Evolutionary conservation across 495 filamentous ascomycete species (phyloP).

Genomic region (Halenospora varia): DNA sequence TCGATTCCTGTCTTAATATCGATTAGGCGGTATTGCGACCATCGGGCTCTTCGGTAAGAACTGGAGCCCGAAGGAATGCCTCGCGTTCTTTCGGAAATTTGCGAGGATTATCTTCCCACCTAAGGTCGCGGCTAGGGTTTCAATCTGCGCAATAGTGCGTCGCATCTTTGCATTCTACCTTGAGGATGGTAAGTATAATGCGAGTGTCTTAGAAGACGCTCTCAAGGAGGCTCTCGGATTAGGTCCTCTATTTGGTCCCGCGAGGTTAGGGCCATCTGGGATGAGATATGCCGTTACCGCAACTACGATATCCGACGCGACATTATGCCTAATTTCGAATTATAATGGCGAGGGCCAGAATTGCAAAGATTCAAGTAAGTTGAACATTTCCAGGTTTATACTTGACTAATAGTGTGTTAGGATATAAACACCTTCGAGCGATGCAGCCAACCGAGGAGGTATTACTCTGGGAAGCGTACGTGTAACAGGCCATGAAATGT

Average conservation of each 20-base stretch:
- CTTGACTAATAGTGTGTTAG: slow-evolving; percentile 8
- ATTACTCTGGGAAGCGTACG: slow-evolving; percentile 16
- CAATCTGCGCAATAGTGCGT: slow-evolving; percentile 6
- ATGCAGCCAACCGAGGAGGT: slow-evolving; percentile 5
- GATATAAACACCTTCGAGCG: slow-evolving; percentile 18
- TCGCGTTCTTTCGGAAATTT: slow-evolving; percentile 16
- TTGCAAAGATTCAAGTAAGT: slow-evolving; percentile 10
- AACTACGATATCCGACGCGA: slow-evolving; percentile 22
- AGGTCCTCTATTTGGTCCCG: slow-evolving; percentile 9
- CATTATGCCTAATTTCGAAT: slow-evolving; percentile 16
- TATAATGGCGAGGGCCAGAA: slow-evolving; percentile 14
- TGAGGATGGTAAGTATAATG: slow-evolving; percentile 16
- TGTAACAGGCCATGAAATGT: not conserved
- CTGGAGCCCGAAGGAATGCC: slow-evolving; percentile 17
- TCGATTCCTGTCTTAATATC: not conserved
- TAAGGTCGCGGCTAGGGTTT: not conserved
- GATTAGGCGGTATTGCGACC: slow-evolving; percentile 10
- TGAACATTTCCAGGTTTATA: not conserved
- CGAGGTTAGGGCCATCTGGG: slow-evolving; percentile 8
- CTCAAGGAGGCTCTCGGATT: slow-evolving; percentile 15
- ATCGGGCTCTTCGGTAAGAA: slow-evolving; percentile 17
- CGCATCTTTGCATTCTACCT: slow-evolving; percentile 13
- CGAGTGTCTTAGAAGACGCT: slow-evolving; percentile 5
- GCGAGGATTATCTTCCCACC: slow-evolving; percentile 13
- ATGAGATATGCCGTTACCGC: slow-evolving; percentile 19